Conservation (phyloP, 73 alveolate species). For the Paramecium sonneborni region DNA sequence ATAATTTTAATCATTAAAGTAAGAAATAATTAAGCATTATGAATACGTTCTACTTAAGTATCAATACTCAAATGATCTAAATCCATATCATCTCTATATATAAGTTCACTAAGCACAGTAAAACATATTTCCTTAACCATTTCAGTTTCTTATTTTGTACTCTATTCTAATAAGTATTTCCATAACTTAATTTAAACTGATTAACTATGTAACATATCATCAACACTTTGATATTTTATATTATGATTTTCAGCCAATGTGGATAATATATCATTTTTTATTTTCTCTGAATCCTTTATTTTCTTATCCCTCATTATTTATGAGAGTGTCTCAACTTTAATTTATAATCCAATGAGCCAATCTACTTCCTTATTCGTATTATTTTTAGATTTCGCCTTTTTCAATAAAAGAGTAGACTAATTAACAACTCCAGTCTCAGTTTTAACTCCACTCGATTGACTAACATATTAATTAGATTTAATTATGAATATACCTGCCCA, state of each 20-base stretch:
- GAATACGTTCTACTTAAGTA: neutral
- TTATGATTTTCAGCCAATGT: neutral
- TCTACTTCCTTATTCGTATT: neutral
- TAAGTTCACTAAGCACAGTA: neutral
- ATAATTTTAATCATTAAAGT: neutral
- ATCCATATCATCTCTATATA: conserved; percentile 53
- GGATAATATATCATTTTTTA: neutral
- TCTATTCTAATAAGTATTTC: conserved; percentile 20
- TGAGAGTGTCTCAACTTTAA: neutral
- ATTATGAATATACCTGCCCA: conserved; percentile 27
- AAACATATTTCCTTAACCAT: neutral
- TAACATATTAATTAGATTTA: conserved; percentile 34
- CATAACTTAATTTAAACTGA: neutral
- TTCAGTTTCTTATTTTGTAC: neutral
- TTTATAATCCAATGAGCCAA: conserved; percentile 30
- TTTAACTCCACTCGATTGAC: neutral
- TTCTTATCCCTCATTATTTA: conserved; percentile 1
- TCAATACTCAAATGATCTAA: conserved; percentile 40
- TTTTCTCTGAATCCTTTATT: neutral
- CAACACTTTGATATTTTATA: neutral
- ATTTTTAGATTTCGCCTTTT: neutral
- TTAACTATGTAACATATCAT: conserved; percentile 30
- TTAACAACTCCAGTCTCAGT: neutral
- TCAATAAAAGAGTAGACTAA: neutral
- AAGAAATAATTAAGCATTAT: neutral